Base-by-base conservation (phyloP, 345 rosid species). In the Geranium brycei region DNA sequence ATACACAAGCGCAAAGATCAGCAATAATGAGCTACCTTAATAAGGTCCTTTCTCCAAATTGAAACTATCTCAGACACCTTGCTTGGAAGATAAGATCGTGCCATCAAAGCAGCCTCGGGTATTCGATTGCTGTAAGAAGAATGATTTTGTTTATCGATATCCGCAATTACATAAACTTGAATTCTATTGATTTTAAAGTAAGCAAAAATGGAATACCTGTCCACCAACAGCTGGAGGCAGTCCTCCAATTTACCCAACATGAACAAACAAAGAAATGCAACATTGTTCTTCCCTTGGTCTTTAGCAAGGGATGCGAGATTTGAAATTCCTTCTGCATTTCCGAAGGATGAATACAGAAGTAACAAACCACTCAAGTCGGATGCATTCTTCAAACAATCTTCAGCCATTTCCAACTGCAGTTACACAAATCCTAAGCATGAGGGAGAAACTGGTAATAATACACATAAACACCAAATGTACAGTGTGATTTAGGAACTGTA, bases 41-140 rank as follows among this genome's bases (percentile, higher is more conserved):
- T 78, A 55, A 91, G 92, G 74, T 95, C 96, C 74, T 95, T 95
- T 76, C 96, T 95, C 99, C 99, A 95, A 65, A 87, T 82, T 65
- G 91, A 85, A 55, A 88, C 88, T 69, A 95, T 91, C 79, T 91
- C 96, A 18, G 99, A 84, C 73, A 88, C 99, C 79, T 91, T 95
- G 86, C 97, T 91, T 61, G 97, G 99, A 73, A 95, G 92, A 77
- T 91, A 95, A 62, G 99, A 91, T 64, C 99, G 79, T 32, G 97
- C 99, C 96, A 95, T 88, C 74, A 91, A 77, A 75, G 99, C 97
- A 81, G 99, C 99, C 81, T 95, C 99, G 13, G 99, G 99, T 81
- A 91, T 87, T 78, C 99, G 96, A 75, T 91, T 91, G 72, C 99
- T 95, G 80, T 73, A 78, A 68, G 59, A 66, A 63, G 71, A 72